These are phyloP conservation scores for Gentiana straminea DNA, from an alignment of 257 asterid species.

Conservation along the genomic window DNA sequence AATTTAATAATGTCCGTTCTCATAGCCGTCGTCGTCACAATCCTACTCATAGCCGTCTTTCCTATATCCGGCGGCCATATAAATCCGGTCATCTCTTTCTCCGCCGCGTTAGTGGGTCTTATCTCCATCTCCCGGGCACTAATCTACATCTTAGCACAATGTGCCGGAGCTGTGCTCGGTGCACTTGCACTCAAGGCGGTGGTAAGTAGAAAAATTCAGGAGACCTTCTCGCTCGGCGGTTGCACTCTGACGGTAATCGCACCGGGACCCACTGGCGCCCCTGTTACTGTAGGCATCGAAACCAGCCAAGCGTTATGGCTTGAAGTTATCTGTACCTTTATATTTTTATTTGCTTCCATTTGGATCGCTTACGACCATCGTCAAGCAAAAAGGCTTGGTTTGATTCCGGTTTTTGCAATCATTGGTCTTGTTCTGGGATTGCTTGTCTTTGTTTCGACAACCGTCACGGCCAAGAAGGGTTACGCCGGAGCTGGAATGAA, in stretches of 20 bases:
- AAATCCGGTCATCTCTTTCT: conserved; percentile 70
- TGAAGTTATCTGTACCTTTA: conserved; percentile 50
- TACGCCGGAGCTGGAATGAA: conserved; percentile 71
- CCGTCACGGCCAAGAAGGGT: conserved; percentile 44
- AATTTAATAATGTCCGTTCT: conserved; percentile 42
- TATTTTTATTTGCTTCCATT: conserved; percentile 51
- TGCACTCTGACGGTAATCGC: conserved; percentile 43
- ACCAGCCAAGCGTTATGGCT: conserved; percentile 62
- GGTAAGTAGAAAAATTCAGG: conserved; percentile 26
- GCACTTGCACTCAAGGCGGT: conserved; percentile 66
- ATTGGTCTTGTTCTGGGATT: conserved; percentile 53
- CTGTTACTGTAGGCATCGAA: conserved; percentile 31
- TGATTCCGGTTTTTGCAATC: conserved; percentile 24
- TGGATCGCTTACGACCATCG: conserved; percentile 83
- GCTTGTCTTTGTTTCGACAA: conserved; percentile 48
- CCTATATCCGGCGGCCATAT: conserved; percentile 84
- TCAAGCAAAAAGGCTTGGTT: conserved; percentile 42
- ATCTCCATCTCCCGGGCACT: conserved; percentile 55
- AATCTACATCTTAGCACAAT: conserved; percentile 51
- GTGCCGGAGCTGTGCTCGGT: conserved; percentile 50
- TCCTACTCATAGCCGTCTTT: conserved; percentile 60
- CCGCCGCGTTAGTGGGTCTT: conserved; percentile 61
- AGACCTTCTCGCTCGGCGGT: conserved; percentile 54
- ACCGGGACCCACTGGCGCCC: conserved; percentile 39
- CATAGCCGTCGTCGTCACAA: conserved; percentile 34